Percentiles rank a stretch among this genome's conserved stretches.
phyloP scores from a whole-genome alignment of 352 stramenopile species.

The Paralagenidium karlingii region DNA sequence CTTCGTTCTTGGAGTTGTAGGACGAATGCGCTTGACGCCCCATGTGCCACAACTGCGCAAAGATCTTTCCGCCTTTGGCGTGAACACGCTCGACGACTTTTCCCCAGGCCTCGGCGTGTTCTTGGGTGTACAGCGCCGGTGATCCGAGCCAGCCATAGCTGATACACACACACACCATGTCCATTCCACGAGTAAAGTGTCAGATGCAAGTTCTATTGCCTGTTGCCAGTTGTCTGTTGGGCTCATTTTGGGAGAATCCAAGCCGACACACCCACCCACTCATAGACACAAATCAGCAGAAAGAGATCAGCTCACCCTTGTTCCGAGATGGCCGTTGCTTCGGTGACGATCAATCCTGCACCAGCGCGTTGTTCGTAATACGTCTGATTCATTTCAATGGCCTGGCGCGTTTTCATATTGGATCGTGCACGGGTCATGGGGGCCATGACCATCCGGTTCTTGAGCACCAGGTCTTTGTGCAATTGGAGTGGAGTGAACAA shows the following conservation, averaged over 20 bases:
- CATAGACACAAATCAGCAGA: too few species aligned
- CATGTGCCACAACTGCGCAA: slow-evolving; percentile 54
- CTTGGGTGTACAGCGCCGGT: slow-evolving; percentile 1
- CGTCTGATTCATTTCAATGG: slow-evolving; percentile 3
- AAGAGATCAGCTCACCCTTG: too few species aligned
- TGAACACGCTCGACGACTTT: slow-evolving; percentile 4
- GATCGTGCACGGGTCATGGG: slow-evolving; percentile 10
- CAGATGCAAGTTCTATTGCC: too few species aligned
- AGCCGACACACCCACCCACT: too few species aligned
- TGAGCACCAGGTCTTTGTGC: slow-evolving; percentile 7
- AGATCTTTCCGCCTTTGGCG: slow-evolving; percentile 34
- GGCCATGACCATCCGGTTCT: slow-evolving; percentile 17
- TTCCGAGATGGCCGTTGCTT: too few species aligned
- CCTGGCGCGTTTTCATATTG: slow-evolving; percentile 8
- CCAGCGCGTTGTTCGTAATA: slow-evolving; percentile 5
- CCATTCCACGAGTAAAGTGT: too few species aligned
- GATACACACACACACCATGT: neutral
- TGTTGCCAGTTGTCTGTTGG: slow-evolving; percentile 19
- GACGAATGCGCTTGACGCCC: slow-evolving; percentile 32
- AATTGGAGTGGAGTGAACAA: slow-evolving; percentile 1
- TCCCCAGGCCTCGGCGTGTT: slow-evolving; percentile 6
- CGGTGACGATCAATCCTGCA: slow-evolving; percentile 1
- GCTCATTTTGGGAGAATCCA: too few species aligned
- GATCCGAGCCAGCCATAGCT: slow-evolving; percentile 2
- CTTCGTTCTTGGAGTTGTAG: slow-evolving; percentile 6